These are phyloP conservation scores for Colletotrichum destructivum DNA, from an alignment of 2,329 filamentous ascomycete species.

Conservation along the genomic window DNA sequence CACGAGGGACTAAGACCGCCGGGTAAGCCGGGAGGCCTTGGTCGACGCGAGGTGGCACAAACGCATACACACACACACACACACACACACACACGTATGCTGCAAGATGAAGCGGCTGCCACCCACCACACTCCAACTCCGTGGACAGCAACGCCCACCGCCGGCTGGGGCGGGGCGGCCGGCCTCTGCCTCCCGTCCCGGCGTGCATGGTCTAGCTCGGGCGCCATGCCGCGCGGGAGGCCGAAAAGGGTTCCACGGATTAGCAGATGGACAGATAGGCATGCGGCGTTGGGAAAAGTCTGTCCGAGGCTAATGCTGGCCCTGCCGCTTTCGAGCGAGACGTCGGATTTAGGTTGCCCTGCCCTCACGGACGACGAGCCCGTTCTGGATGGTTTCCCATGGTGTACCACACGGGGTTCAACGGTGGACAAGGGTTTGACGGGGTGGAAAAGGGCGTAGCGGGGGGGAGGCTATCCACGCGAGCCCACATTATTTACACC, in stretches of 20 bases:
- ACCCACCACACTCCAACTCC: background rate
- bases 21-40: background rate
- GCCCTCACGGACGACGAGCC: slow-evolving; percentile 24
- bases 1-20: background rate
- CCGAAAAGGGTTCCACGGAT: background rate
- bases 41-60: background rate
- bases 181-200: slow-evolving; percentile 4
- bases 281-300: slow-evolving; percentile 12
- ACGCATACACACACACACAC: too few relatives aligned
- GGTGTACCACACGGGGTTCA: slow-evolving; percentile 27
- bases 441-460: slow-evolving; percentile 6
- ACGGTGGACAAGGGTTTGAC: slow-evolving; percentile 18
- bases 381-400: slow-evolving; percentile 22
- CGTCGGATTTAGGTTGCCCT: slow-evolving; percentile 34
- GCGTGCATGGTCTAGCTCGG: background rate
- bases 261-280: background rate
- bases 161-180: background rate
- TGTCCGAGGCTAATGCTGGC: slow-evolving; percentile 17
- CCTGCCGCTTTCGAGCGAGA: slow-evolving; percentile 2
- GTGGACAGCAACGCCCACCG: background rate
- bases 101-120: too few relatives aligned
- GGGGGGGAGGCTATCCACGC: slow-evolving; percentile 1
- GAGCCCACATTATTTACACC: background rate
- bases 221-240: background rate
- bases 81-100: too few relatives aligned